These are phyloP conservation scores for Pezicula neosporulosa DNA, from an alignment of 2,329 filamentous ascomycete species.

Conservation along the genomic window DNA sequence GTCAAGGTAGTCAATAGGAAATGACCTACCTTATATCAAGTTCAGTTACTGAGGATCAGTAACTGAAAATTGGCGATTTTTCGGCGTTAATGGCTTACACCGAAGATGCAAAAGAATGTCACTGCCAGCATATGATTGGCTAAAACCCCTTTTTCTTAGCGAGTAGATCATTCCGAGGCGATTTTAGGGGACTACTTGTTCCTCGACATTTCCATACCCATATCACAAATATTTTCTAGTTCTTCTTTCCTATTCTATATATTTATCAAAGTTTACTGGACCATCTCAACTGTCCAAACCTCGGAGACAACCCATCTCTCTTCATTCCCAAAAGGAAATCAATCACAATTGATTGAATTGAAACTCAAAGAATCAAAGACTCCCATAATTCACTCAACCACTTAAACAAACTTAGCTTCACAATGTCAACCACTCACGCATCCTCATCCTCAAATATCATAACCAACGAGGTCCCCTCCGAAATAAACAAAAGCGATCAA, in stretches of 20 bases:
- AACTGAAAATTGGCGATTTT: too few relatives aligned
- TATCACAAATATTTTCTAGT: not conserved
- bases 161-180: not conserved
- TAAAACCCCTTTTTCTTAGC: slow-evolving; percentile 23
- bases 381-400: too few relatives aligned
- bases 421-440: not conserved
- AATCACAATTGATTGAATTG: too few relatives aligned
- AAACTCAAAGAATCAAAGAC: too few relatives aligned
- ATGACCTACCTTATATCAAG: too few relatives aligned
- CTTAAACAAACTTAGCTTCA: too few relatives aligned
- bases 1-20: too few relatives aligned
- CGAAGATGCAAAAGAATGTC: not conserved
- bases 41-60: too few relatives aligned
- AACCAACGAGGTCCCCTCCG: not conserved
- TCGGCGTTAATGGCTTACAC: too few relatives aligned
- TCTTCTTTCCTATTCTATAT: not conserved
- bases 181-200: not conserved
- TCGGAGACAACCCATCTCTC: slow-evolving; percentile 23
- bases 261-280: too few relatives aligned
- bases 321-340: slow-evolving; percentile 13
- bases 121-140: slow-evolving; percentile 4
- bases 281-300: not conserved
- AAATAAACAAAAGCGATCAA: not conserved
- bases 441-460: not conserved
- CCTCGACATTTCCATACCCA: not conserved